Conservation (phyloP, 148 eudicot species). For the Spergularia marina region DNA sequence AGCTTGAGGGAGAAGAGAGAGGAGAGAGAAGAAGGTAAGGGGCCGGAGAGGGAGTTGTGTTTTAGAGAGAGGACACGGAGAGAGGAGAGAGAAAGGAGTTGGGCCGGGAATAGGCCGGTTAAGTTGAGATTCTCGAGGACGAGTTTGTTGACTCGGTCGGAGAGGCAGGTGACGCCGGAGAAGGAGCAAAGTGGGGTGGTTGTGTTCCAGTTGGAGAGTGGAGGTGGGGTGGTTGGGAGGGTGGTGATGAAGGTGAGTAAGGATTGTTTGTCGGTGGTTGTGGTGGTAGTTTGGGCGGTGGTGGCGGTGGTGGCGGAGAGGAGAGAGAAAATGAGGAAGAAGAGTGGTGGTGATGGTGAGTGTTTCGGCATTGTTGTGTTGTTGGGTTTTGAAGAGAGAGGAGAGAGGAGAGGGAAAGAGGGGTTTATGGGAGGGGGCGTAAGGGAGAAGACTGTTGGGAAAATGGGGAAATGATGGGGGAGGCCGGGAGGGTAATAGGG, state of each 20-base stretch:
- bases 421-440: background rate
- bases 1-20: constrained; percentile 48
- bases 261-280: constrained; percentile 42
- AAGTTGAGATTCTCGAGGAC: constrained; percentile 61
- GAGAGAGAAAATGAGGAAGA: constrained; percentile 21
- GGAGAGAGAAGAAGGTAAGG: constrained; percentile 56
- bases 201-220: constrained; percentile 43
- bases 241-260: constrained; percentile 55
- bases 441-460: no score
- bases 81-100: constrained; percentile 39
- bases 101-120: constrained; percentile 29
- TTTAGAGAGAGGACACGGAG: constrained; percentile 72
- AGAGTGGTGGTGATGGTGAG: constrained; percentile 6
- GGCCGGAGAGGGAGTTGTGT: constrained; percentile 50
- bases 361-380: constrained; percentile 21
- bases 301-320: background rate
- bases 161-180: constrained; percentile 54
- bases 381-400: background rate
- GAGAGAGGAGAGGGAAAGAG: background rate
- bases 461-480: background rate
- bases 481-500: no score
- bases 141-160: constrained; percentile 53
- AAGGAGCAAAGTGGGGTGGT: constrained; percentile 45
- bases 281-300: constrained; percentile 7
- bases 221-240: constrained; percentile 32